These are phyloP conservation scores for Aspergillus piperis DNA, from an alignment of 2,329 filamentous ascomycete genomes.

Conservation along the genomic window DNA sequence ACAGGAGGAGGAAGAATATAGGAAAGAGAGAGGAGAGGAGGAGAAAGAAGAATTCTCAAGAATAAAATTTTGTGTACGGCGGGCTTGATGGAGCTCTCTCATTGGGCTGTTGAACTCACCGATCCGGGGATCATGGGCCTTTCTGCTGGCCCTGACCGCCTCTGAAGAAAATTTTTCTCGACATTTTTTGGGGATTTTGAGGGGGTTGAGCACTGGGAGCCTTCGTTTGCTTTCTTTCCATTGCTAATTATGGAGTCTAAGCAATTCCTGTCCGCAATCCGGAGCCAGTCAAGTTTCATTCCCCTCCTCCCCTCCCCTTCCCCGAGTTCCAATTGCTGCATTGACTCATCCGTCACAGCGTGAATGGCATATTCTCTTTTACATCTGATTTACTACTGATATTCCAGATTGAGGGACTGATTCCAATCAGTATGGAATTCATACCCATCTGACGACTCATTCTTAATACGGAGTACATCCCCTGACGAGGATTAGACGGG, in stretches of 20 bases:
- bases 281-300: background rate
- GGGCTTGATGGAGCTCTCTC: constrained; percentile 19
- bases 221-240: constrained; percentile 6
- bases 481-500: background rate
- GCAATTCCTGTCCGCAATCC: background rate
- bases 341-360: background rate
- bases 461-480: background rate
- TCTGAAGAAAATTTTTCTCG: constrained; percentile 17
- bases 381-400: no score
- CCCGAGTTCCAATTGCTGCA: background rate
- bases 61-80: constrained; percentile 31
- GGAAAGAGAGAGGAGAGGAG: constrained; percentile 22
- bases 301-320: background rate
- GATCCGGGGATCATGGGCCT: constrained; percentile 20
- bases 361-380: no score
- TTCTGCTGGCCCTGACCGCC: constrained; percentile 26
- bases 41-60: constrained; percentile 21
- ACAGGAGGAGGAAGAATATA: constrained; percentile 29
- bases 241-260: constrained; percentile 9
- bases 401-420: no score
- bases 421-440: no score
- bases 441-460: no score
- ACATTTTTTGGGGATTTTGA: background rate
- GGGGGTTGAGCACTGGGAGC: constrained; percentile 1
- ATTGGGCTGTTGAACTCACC: constrained; percentile 27